Conservation (phyloP, 2,329 filamentous ascomycete genomes). For the Aspergillus carbonarius region DNA sequence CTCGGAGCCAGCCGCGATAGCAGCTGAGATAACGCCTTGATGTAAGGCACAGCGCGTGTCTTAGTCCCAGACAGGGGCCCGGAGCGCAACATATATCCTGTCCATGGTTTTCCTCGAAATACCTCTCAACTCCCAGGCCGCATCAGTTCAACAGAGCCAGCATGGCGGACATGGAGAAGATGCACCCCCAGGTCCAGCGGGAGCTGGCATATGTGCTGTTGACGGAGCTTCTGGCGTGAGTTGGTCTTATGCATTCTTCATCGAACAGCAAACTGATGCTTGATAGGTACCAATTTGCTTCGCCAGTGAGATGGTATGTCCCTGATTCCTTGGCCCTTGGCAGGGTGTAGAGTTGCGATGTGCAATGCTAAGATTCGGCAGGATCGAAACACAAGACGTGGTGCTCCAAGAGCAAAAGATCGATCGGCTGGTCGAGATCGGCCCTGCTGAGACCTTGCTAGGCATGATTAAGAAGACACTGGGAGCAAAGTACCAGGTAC, state of each 20-base stretch:
- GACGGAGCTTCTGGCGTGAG: not conserved
- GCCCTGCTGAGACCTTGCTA: not conserved
- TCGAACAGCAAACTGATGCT: not conserved
- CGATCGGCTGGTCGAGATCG: constrained; percentile 3
- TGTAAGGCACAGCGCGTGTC: not conserved
- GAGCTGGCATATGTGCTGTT: constrained; percentile 3
- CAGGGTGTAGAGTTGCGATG: not conserved
- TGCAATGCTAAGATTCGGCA: not conserved
- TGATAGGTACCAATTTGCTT: constrained; percentile 2
- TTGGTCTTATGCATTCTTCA: not conserved
- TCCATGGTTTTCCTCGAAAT: not conserved
- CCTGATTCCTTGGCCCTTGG: not conserved
- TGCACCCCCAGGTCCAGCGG: not conserved
- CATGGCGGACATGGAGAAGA: not conserved
- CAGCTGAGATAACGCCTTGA: not conserved
- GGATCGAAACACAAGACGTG: constrained; percentile 4
- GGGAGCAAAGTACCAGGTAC: not conserved
- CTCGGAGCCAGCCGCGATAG: not conserved
- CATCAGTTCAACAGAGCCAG: not conserved
- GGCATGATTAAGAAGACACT: constrained; percentile 2
- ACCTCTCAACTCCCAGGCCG: not conserved
- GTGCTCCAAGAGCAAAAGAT: not conserved
- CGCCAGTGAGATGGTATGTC: constrained; percentile 2
- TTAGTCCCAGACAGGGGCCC: not conserved
- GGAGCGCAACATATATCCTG: not conserved